Evolutionary conservation across 1,139 yeast species (phyloP).

Genomic region (Saccharomycopsis hybrid): DNA sequence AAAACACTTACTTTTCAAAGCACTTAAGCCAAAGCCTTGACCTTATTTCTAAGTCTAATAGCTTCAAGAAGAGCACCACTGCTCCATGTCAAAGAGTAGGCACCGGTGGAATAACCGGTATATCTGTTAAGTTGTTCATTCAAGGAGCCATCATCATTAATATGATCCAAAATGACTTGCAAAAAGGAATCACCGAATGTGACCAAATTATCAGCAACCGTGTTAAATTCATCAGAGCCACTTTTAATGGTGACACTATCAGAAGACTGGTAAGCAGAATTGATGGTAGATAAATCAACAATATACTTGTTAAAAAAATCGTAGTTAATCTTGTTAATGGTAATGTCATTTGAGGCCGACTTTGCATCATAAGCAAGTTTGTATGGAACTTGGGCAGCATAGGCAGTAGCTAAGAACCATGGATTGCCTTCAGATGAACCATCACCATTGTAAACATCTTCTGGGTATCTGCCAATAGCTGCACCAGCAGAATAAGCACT

Average conservation of each 20-base stretch:
- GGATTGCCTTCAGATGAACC: constrained; percentile 80
- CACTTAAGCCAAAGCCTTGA: background rate
- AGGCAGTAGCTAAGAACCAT: constrained; percentile 85
- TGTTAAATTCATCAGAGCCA: constrained; percentile 2
- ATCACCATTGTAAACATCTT: constrained; percentile 81
- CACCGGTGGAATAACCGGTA: constrained; percentile 85
- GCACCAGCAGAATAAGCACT: constrained; percentile 45
- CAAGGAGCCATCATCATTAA: constrained; percentile 66
- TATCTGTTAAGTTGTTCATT: constrained; percentile 83
- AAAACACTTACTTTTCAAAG: too few species aligned
- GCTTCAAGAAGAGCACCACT: background rate
- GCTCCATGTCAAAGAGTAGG: constrained; percentile 83
- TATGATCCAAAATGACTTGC: constrained; percentile 64
- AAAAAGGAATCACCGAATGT: constrained; percentile 71
- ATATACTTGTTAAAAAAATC: constrained; percentile 28
- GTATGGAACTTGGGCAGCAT: constrained; percentile 49
- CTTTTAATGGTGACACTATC: constrained; percentile 33
- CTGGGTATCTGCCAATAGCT: constrained; percentile 89
- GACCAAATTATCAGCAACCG: constrained; percentile 40
- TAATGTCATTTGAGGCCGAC: constrained; percentile 30
- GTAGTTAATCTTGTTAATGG: constrained; percentile 25
- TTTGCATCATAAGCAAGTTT: constrained; percentile 33
- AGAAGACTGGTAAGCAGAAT: constrained; percentile 31
- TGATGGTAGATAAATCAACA: constrained; percentile 27
- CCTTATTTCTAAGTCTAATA: background rate